phyloP scores from a whole-genome alignment of 73 alveolate species.

The Tetrahymena malaccensis region DNA sequence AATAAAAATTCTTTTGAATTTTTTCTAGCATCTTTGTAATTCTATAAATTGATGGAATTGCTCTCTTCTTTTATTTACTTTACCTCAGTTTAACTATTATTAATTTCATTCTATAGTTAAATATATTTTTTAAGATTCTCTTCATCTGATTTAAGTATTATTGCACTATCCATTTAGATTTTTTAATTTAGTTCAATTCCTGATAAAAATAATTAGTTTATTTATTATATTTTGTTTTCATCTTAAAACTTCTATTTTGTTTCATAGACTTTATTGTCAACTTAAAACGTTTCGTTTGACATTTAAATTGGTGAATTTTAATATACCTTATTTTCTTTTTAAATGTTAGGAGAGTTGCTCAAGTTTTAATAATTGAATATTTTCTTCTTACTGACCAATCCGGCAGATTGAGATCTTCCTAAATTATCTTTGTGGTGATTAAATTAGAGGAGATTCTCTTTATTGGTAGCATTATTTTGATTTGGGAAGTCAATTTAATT shows the following conservation, averaged over 20 bases:
- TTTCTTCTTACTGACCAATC: neutral
- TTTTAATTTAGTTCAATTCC: too few species aligned
- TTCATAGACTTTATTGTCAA: neutral
- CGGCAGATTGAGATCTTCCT: neutral
- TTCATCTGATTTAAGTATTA: neutral
- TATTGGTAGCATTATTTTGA: neutral
- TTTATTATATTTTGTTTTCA: neutral
- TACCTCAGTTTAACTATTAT: neutral
- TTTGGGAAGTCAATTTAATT: neutral
- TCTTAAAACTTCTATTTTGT: neutral
- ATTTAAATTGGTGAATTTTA: neutral
- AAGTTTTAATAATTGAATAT: neutral
- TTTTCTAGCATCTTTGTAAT: neutral
- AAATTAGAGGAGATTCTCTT: neutral
- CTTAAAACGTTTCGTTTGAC: neutral
- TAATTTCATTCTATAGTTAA: neutral
- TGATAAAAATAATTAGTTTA: neutral
- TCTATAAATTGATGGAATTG: neutral
- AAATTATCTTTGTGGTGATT: neutral
- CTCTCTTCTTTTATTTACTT: neutral
- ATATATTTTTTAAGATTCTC: neutral
- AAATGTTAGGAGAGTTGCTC: neutral
- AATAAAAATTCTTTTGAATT: neutral
- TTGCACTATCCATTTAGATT: neutral
- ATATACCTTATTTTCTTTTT: neutral